phyloP scores from a whole-genome alignment of 2,329 filamentous ascomycete species.

The Penicillium sp. region DNA sequence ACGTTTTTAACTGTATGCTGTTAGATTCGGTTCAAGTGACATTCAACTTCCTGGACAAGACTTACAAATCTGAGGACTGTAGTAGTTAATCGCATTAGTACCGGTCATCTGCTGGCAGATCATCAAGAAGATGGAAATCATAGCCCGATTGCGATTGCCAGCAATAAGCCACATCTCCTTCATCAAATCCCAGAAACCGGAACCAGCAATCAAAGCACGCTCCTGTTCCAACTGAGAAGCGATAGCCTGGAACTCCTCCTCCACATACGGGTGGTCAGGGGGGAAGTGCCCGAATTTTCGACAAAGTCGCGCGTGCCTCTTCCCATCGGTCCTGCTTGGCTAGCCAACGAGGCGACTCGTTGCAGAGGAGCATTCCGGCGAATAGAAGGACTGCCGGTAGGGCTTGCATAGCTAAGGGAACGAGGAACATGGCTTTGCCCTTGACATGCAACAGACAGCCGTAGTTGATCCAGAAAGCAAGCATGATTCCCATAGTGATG shows the following conservation, averaged over 20 bases:
- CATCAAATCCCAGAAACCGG: slow-evolving; percentile 59
- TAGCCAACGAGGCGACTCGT: slow-evolving; percentile 69
- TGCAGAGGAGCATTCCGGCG: slow-evolving; percentile 63
- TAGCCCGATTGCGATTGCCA: slow-evolving; percentile 57
- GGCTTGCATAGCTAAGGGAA: slow-evolving; percentile 67
- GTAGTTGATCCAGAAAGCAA: slow-evolving; percentile 59
- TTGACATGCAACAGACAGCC: slow-evolving; percentile 54
- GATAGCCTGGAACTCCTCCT: slow-evolving; percentile 65
- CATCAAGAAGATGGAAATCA: slow-evolving; percentile 60
- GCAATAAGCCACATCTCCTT: slow-evolving; percentile 66
- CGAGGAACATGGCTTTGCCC: slow-evolving; percentile 58
- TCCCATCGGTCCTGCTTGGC: slow-evolving; percentile 71
- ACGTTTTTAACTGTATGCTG: slow-evolving; percentile 25
- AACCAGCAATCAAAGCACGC: slow-evolving; percentile 58
- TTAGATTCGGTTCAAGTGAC: slow-evolving; percentile 10
- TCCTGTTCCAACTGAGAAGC: slow-evolving; percentile 65
- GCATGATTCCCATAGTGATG: slow-evolving; percentile 52
- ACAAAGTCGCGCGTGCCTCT: slow-evolving; percentile 60
- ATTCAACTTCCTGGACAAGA: neutral
- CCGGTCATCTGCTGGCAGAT: slow-evolving; percentile 58
- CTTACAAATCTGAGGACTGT: slow-evolving; percentile 70
- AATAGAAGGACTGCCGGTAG: slow-evolving; percentile 66
- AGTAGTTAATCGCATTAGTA: slow-evolving; percentile 67
- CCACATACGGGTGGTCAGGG: slow-evolving; percentile 58
- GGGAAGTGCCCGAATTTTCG: slow-evolving; percentile 60